These are phyloP conservation scores for Penicillium roqueforti DNA, from an alignment of 495 filamentous ascomycete species.

Conservation along the genomic window DNA sequence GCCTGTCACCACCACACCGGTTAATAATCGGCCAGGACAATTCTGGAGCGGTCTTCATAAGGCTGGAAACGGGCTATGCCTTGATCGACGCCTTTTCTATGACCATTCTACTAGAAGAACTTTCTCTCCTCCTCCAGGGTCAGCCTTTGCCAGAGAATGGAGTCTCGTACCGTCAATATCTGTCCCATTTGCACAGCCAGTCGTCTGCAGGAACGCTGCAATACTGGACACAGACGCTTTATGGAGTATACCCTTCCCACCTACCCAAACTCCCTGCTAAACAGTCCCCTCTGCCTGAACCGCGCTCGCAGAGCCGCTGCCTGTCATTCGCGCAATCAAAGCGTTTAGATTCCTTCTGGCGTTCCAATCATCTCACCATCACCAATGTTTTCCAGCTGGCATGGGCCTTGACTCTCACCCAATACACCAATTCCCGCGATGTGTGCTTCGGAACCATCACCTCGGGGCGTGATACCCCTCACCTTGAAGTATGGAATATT, in stretches of 20 bases:
- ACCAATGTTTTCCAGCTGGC: not conserved
- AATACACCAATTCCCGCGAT: not conserved
- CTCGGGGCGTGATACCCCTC: not conserved
- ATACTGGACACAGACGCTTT: not conserved
- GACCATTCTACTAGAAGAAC: not conserved
- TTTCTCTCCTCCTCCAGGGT: not conserved
- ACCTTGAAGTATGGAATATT: not conserved
- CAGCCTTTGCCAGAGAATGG: not conserved
- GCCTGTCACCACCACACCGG: not conserved
- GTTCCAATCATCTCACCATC: not conserved
- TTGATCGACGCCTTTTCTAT: not conserved
- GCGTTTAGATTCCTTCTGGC: not conserved
- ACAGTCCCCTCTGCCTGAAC: not conserved
- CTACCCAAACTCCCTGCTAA: not conserved
- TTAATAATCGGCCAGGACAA: not conserved
- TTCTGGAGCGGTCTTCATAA: not conserved
- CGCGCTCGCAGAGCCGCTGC: not conserved
- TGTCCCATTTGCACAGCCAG: not conserved
- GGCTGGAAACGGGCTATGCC: not conserved
- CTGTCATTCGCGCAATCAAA: not conserved
- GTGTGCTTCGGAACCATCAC: not conserved
- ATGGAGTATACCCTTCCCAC: not conserved
- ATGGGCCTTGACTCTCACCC: not conserved
- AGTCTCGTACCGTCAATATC: not conserved
- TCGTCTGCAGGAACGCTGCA: not conserved